Evolutionary conservation across 106 monocot genomes (phyloP), one percentile per base, ranked within the genome.

Genomic region (Dactylorhiza incarnata): DNA sequence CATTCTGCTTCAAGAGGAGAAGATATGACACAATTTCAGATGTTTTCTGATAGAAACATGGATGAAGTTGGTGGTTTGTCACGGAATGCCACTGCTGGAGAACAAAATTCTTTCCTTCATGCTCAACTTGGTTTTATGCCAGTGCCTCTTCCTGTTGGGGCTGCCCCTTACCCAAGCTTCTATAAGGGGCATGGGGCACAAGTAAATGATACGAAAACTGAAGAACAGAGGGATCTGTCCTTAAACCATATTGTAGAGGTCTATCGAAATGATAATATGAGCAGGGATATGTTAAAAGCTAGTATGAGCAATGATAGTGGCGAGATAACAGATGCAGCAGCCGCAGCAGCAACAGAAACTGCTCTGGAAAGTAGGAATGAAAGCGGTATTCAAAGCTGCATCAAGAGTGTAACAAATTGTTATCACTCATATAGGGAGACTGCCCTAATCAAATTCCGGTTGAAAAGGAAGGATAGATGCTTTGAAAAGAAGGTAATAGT

Each of bases 401-500:
- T 29, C 37, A 83, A 49, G 49, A 80, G 77, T 17, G 77, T 9
- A 14, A 22, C 62, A 47, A 79, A 87, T 20, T 48, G 50, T 26
- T 78, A 83, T 45, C 79, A 65, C 46, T 85, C 90, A 43, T 80
- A 75, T 23, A 90, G 95, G n/a, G 92, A 90, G 74, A 93, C 93
- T 84, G 95, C 95, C 2, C 72, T 95, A 50, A 81, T 90, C 0
- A 95, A 95, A 81, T 95, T 95, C 52, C 84, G 90, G 9, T 76
- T 92, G 78, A 95, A 95, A 78, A 77, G 95, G 47, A 95, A 95
- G 75, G 95, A 92, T 68, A 83, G 95, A 81, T 93, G 93, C 77
- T 95, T 95, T 76, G 88, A 89, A 72, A 95, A 95, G 74, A 95
- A 92, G 95, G 95, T 95, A 89, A 68, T 13, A 13, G 24, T 43